phyloP scores from a whole-genome alignment of 192 early-diverging fungal genomes.

The Pilobolus umbonatus region DNA sequence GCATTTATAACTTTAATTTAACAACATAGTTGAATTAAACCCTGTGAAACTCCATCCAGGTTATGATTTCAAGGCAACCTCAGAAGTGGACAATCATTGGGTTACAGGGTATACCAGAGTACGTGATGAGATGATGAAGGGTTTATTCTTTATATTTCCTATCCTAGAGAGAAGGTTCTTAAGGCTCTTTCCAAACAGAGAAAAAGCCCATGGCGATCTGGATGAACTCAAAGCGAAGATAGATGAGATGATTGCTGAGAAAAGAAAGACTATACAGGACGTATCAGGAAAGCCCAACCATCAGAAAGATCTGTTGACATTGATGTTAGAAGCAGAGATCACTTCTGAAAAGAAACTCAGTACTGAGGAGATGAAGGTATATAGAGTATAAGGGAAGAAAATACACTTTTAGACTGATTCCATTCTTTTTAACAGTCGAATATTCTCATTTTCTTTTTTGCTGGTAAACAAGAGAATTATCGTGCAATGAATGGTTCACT shows the following conservation, averaged over 20 bases:
- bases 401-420: no score
- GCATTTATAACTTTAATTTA: neutral
- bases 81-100: constrained; percentile 36
- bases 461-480: neutral
- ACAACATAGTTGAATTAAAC: no score
- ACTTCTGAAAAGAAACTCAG: no score
- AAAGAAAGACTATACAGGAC: constrained; percentile 6
- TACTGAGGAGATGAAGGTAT: no score
- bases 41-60: no score
- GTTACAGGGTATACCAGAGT: constrained; percentile 43
- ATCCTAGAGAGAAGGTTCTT: constrained; percentile 37
- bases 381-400: no score
- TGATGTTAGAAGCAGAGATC: no score
- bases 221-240: constrained; percentile 9
- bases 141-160: constrained; percentile 47
- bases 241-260: constrained; percentile 5
- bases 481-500: no score
- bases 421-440: no score
- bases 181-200: neutral
- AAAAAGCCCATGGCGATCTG: neutral
- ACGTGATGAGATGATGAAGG: constrained; percentile 38
- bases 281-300: no score
- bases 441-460: neutral
- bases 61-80: constrained; percentile 48
- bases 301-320: no score